Conservation (phyloP, 176 grass and related monocot genomes). For the Aegilops bicornis region DNA sequence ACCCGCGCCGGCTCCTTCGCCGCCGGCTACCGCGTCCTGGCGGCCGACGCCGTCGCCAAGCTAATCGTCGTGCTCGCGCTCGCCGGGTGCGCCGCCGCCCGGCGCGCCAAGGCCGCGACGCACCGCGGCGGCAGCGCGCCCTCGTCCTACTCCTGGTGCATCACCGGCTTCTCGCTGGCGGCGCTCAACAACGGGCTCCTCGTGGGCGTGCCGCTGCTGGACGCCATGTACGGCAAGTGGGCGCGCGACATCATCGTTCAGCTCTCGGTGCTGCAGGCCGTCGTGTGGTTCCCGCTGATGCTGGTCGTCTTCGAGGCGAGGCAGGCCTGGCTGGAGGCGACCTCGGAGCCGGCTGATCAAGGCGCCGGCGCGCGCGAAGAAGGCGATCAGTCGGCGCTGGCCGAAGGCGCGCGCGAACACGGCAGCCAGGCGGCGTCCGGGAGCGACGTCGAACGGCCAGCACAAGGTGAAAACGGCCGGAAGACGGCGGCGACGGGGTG, state of each 20-base stretch:
- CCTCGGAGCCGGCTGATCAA: background rate
- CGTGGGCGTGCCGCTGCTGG: constrained; percentile 75
- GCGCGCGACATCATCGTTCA: constrained; percentile 85
- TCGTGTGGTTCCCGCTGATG: constrained; percentile 49
- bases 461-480: background rate
- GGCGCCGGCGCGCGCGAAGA: background rate
- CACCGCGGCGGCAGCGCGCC: background rate
- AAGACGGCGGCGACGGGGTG: background rate
- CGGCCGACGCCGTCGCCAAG: constrained; percentile 68
- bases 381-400: background rate
- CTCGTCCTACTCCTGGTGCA: constrained; percentile 40
- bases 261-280: constrained; percentile 62
- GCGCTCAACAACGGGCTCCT: constrained; percentile 76
- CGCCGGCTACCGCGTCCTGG: constrained; percentile 59
- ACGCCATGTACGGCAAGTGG: constrained; percentile 93
- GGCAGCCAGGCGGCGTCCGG: background rate
- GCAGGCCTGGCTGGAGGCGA: constrained; percentile 27
- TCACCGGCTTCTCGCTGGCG: constrained; percentile 75
- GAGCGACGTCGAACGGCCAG: background rate
- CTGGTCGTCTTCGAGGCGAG: constrained; percentile 72
- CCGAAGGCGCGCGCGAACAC: too few relatives aligned
- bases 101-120: background rate
- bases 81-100: constrained; percentile 28
- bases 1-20: constrained; percentile 55
- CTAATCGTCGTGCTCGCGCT: constrained; percentile 34